Evolutionary conservation across 2,329 filamentous ascomycete genomes (phyloP).

Genomic region (Alternaria gaisen): DNA sequence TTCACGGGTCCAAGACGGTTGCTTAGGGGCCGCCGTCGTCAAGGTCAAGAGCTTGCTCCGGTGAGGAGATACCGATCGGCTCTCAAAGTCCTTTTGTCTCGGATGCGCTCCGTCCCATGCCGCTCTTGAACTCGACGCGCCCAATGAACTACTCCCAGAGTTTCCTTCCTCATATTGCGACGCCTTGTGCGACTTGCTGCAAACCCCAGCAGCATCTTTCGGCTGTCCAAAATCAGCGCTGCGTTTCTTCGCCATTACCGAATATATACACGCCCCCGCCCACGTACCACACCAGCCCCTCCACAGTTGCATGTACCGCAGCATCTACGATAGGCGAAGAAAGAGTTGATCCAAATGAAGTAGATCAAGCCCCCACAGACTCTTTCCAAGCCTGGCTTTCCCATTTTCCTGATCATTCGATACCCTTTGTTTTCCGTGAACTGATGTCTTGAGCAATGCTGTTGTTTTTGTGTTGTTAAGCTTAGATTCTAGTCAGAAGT

Average conservation of each 20-base stretch:
- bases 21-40: constrained; percentile 4
- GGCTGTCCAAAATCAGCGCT: neutral
- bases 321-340: neutral
- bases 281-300: neutral
- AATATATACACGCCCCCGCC: neutral
- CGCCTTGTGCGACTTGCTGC: neutral
- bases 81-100: neutral
- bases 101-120: neutral
- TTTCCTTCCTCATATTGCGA: constrained; percentile 4
- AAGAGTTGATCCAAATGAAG: neutral
- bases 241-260: neutral
- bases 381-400: constrained; percentile 25
- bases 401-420: constrained; percentile 19
- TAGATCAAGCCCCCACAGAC: neutral
- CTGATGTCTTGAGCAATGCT: constrained; percentile 2
- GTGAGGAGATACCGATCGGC: neutral
- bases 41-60: neutral
- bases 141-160: neutral
- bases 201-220: neutral
- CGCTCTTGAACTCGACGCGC: neutral
- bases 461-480: neutral
- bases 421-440: constrained; percentile 25
- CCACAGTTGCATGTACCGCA: neutral
- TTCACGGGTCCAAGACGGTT: neutral
- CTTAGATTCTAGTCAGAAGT: neutral